Percentiles rank a stretch among this genome's conserved stretches.
Evolutionary conservation across 768 basidiomycete genomes (phyloP).

Genomic region (Russula dissimulans): DNA sequence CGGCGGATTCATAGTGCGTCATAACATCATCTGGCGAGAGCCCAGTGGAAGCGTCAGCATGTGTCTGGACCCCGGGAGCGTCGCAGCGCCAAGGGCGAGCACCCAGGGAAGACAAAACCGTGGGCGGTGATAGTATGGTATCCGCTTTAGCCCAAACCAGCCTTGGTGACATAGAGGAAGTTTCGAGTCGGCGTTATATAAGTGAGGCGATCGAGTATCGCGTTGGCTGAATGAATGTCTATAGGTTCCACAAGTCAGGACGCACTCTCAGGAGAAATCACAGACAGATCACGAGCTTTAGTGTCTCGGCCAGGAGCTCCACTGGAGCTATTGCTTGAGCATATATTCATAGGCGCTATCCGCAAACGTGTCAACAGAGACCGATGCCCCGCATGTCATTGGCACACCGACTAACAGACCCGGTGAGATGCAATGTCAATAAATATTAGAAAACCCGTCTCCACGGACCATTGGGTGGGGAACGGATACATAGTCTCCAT

Average conservation of each 20-base stretch:
- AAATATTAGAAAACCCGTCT: conserved; percentile 32
- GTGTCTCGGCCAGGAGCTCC: conserved; percentile 56
- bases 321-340: conserved; percentile 65
- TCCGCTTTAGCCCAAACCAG: conserved; percentile 12
- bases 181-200: conserved; percentile 56
- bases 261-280: conserved; percentile 19
- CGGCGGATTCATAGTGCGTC: conserved; percentile 2
- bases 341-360: conserved; percentile 78
- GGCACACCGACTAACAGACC: background rate
- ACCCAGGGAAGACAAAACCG: conserved; percentile 64
- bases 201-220: conserved; percentile 53
- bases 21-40: conserved; percentile 57
- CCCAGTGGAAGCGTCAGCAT: conserved; percentile 60
- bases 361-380: conserved; percentile 57
- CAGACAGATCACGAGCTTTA: conserved; percentile 59
- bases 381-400: conserved; percentile 24
- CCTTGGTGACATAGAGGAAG: conserved; percentile 67
- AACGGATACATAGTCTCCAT: conserved; percentile 49
- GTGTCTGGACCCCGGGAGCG: conserved; percentile 60
- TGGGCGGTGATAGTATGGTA: conserved; percentile 27
- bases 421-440: conserved; percentile 31
- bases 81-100: conserved; percentile 61
- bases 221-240: conserved; percentile 55
- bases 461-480: conserved; percentile 45
- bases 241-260: background rate